phyloP scores from a whole-genome alignment of 768 basidiomycete species.

The Termitomyces bulborhizus region DNA sequence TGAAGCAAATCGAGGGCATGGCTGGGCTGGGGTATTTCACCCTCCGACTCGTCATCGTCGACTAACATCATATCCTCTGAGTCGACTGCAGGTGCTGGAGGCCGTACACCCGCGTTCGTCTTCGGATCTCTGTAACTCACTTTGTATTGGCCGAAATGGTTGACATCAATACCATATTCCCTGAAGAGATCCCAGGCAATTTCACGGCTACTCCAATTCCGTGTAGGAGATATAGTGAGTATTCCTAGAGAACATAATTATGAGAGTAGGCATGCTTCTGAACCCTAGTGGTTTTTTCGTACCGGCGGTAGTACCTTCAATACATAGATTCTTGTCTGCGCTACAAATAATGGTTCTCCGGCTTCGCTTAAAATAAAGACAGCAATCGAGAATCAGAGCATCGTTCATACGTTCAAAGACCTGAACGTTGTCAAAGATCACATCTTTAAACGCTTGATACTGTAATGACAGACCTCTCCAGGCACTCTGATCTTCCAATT shows the following conservation, averaged over 20 bases:
- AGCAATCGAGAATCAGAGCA: conserved; percentile 70
- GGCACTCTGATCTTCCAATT: conserved; percentile 52
- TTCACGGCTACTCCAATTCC: conserved; percentile 43
- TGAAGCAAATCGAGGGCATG: conserved; percentile 65
- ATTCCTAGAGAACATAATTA: conserved; percentile 21
- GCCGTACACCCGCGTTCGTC: conserved; percentile 10
- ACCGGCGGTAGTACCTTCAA: conserved; percentile 30
- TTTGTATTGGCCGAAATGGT: conserved; percentile 34
- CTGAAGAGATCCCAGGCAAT: conserved; percentile 45
- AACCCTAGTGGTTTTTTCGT: conserved; percentile 12
- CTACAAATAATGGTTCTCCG: conserved; percentile 58
- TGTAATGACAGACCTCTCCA: conserved; percentile 33
- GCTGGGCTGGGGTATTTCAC: conserved; percentile 34
- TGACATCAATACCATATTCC: conserved; percentile 22
- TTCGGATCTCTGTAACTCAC: conserved; percentile 28
- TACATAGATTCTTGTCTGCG: conserved; percentile 61
- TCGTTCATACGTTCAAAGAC: conserved; percentile 45
- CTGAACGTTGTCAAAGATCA: conserved; percentile 6
- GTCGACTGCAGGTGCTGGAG: conserved; percentile 16
- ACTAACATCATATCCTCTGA: conserved; percentile 52
- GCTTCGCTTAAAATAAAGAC: conserved; percentile 48
- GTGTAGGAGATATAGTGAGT: conserved; percentile 30
- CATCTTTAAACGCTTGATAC: not conserved
- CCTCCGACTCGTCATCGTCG: conserved; percentile 43
- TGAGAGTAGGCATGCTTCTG: not conserved